A percentile compares a stretch with the other conserved stretches of the same genome.
Evolutionary conservation across 2,329 filamentous ascomycete species (phyloP).

Genomic region (Alternaria sp.): DNA sequence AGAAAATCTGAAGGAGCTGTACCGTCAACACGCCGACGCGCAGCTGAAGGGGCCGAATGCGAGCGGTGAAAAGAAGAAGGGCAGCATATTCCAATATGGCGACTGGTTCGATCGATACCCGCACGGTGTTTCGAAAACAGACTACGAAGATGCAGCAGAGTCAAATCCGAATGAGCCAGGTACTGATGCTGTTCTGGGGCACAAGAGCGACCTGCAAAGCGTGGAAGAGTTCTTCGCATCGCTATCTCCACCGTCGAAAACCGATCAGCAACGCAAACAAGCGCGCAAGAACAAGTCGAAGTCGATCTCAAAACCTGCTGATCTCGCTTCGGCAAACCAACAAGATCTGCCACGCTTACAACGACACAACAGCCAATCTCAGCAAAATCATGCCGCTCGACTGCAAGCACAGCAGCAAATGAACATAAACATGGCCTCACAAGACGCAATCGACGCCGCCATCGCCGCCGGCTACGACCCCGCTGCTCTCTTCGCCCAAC

Average conservation of each 20-base stretch:
- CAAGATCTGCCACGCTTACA: constrained; percentile 31
- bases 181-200: constrained; percentile 86
- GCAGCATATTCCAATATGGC: constrained; percentile 86
- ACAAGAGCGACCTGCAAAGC: constrained; percentile 88
- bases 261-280: constrained; percentile 57
- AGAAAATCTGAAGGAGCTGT: constrained; percentile 88
- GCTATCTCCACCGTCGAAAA: constrained; percentile 66
- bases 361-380: constrained; percentile 27
- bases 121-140: constrained; percentile 82
- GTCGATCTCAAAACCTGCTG: constrained; percentile 36
- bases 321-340: constrained; percentile 29
- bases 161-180: constrained; percentile 75
- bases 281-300: constrained; percentile 53
- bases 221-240: constrained; percentile 94
- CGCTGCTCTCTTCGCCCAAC: constrained; percentile 33
- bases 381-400: constrained; percentile 32
- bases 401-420: constrained; percentile 40
- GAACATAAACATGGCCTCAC: constrained; percentile 37
- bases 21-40: constrained; percentile 83
- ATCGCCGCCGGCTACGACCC: constrained; percentile 37
- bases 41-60: constrained; percentile 68
- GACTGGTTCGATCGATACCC: constrained; percentile 98
- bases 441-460: constrained; percentile 35
- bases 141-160: constrained; percentile 78
- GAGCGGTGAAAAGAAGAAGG: constrained; percentile 40